Base-by-base conservation (phyloP, 495 filamentous ascomycete genomes). In the Viridothelium virens region DNA sequence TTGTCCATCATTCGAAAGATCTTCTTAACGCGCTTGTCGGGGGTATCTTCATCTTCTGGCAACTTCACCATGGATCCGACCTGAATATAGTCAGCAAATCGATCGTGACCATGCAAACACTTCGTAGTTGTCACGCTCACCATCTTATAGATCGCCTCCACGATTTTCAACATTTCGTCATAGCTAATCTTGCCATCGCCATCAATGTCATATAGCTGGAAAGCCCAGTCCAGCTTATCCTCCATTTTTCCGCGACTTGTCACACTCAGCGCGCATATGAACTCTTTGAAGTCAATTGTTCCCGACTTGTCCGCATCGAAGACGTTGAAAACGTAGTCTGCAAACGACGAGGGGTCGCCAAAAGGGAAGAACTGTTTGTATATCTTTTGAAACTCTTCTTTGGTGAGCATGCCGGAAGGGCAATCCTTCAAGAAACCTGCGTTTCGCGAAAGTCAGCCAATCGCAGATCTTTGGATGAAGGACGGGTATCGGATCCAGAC, bases 1-100 rank as follows among this genome's bases (percentile, higher is more conserved):
- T 98, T 98, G 80, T 98, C 94, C 94, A 98, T 98, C 94, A 97
- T 97, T 71, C 89, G 86, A 81, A 98, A 98, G 77, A 98, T 98
- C 81, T 98, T 98, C 74, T 82, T 86, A 37, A 98, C 94, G 61
- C 95, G 90, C 82, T 98, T 98, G 80, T 98, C 92, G 31, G 94
- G 94, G 64, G 94, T 98, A 78, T 97, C 93, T 79, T 98, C 94
- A 78, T 98, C 94, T 76, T 96, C 91, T 47, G 95, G 95, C 37
- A 98, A 84, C 77, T 97, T 97, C 74, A 97, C 94, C 94, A 98
- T 98, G 11, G 92, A 96, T 66, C 94, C 94, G 70, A 97, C 92
- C 92, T 97, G 67, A 31, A 72, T 18, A 25, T 0, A 31, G 62
- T 62, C 62, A 31, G 36, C 59, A 41, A 66, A 48, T 10, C n/a